Evolutionary conservation across 1,284 basidiomycete genomes (phyloP).

Genomic region (Ustilago loliicola): DNA sequence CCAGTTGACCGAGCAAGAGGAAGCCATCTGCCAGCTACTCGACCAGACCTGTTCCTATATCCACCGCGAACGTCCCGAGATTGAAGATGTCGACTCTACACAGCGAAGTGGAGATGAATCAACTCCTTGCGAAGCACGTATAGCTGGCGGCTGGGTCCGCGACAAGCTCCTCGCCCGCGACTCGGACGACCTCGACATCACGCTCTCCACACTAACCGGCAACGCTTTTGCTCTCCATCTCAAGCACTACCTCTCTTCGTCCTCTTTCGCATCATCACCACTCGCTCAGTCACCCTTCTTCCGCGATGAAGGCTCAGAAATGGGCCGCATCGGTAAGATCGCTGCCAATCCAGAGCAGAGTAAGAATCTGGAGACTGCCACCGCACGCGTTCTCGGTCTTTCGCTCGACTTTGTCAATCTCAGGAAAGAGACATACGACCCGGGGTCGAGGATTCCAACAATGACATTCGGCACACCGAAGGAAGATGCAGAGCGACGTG

Average conservation of each 20-base stretch:
- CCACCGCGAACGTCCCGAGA: conserved; percentile 40
- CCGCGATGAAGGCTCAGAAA: conserved; percentile 37
- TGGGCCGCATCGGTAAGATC: conserved; percentile 78
- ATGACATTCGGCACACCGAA: conserved; percentile 89
- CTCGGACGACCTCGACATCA: conserved; percentile 94
- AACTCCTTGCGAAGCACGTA: conserved; percentile 55
- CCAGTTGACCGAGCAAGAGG: conserved; percentile 49
- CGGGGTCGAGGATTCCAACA: conserved; percentile 88
- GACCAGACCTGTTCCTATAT: conserved; percentile 64
- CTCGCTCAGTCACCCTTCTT: conserved; percentile 72
- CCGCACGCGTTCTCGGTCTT: conserved; percentile 84
- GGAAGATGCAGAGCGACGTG: conserved; percentile 90
- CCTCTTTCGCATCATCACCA: conserved; percentile 61
- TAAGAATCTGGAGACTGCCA: conserved; percentile 97
- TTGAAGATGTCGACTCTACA: conserved; percentile 41
- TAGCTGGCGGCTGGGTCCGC: conserved; percentile 93
- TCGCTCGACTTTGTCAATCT: conserved; percentile 96
- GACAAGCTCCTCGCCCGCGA: conserved; percentile 90
- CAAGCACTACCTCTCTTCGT: conserved; percentile 77
- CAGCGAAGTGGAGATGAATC: conserved; percentile 37
- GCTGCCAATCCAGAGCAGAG: conserved; percentile 96
- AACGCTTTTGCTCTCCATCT: conserved; percentile 88
- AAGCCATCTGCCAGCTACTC: conserved; percentile 60
- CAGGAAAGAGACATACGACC: conserved; percentile 88
- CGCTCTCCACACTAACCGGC: conserved; percentile 87